These are phyloP conservation scores for Phylloporus arenicola DNA, from an alignment of 768 basidiomycete genomes.

Conservation along the genomic window DNA sequence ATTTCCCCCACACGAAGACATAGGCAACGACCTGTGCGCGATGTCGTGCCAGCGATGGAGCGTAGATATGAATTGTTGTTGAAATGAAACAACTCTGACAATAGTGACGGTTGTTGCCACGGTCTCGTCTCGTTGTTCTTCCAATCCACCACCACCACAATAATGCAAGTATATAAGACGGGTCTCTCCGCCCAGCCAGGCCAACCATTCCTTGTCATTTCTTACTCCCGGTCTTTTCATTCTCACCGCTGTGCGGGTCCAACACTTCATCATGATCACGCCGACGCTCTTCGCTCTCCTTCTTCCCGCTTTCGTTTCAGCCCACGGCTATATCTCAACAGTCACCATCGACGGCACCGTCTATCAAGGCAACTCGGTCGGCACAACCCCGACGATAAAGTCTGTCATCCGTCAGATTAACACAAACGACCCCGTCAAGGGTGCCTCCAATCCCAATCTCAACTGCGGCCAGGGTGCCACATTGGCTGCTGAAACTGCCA, in stretches of 20 bases:
- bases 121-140: background rate
- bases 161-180: background rate
- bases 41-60: too few relatives aligned
- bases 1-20: too few relatives aligned
- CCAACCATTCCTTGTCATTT: background rate
- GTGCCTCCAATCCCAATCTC: conserved; percentile 47
- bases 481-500: conserved; percentile 44
- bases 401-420: conserved; percentile 41
- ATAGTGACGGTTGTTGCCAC: background rate
- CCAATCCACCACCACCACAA: background rate
- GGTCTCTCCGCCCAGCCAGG: background rate
- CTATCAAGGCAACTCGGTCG: conserved; percentile 30
- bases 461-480: conserved; percentile 57
- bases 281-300: conserved; percentile 11
- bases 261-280: conserved; percentile 13
- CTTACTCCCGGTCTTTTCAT: conserved; percentile 1
- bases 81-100: background rate
- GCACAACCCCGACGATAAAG: conserved; percentile 18
- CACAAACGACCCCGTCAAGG: conserved; percentile 49
- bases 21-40: too few relatives aligned
- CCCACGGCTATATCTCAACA: conserved; percentile 27
- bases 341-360: conserved; percentile 27
- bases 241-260: conserved; percentile 20
- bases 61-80: background rate
- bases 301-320: conserved; percentile 21